These are phyloP conservation scores for Loxodes magnus DNA, from an alignment of 73 alveolate genomes.

Conservation along the genomic window DNA sequence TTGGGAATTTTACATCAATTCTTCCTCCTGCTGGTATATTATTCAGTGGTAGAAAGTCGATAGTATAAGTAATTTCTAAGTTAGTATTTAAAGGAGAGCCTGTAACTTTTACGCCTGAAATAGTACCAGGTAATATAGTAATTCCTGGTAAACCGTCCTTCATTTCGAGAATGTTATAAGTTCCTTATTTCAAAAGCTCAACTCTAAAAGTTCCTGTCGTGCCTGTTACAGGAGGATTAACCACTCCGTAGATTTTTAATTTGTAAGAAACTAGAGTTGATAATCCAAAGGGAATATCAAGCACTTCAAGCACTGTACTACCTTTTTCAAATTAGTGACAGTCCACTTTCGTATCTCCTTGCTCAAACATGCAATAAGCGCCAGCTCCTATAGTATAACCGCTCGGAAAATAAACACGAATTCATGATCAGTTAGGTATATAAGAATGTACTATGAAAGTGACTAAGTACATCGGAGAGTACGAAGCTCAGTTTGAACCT, in stretches of 20 bases:
- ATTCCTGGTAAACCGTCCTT: neutral
- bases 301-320: too few relatives aligned
- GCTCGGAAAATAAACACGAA: slow-evolving; percentile 1
- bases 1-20: neutral
- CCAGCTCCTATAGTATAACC: neutral
- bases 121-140: slow-evolving; percentile 6
- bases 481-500: slow-evolving; percentile 4
- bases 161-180: slow-evolving; percentile 1
- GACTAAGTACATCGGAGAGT: slow-evolving; percentile 7
- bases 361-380: slow-evolving; percentile 5
- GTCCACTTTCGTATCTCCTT: slow-evolving; percentile 7
- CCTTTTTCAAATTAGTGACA: neutral
- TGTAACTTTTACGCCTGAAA: neutral
- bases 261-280: neutral
- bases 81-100: slow-evolving; percentile 1
- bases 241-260: neutral
- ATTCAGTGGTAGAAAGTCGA: slow-evolving; percentile 9
- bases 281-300: too few relatives aligned
- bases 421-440: neutral
- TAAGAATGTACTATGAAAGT: neutral
- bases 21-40: slow-evolving; percentile 8
- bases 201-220: neutral
- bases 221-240: slow-evolving; percentile 8
- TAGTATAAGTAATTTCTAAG: neutral
- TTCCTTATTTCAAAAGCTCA: neutral